Percentiles rank a stretch among this genome's conserved stretches.
phyloP scores from a whole-genome alignment of 768 basidiomycete species.

The Tricholomella constricta region DNA sequence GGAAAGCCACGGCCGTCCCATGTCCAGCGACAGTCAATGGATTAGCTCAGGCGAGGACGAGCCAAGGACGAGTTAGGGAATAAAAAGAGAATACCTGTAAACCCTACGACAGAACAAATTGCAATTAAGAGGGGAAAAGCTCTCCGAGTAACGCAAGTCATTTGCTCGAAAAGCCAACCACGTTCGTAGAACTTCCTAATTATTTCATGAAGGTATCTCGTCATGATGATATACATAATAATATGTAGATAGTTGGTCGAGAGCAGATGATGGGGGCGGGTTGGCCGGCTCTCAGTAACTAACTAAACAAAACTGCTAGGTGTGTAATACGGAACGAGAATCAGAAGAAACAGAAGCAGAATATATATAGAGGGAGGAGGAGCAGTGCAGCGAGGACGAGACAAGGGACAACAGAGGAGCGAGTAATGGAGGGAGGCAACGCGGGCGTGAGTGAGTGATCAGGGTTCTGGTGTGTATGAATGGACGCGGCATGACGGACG shows the following conservation, averaged over 20 bases:
- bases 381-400: slow-evolving; percentile 17
- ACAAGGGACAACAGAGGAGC: slow-evolving; percentile 10
- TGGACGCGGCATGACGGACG: too few relatives aligned
- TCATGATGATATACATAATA: slow-evolving; percentile 31
- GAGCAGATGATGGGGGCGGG: slow-evolving; percentile 1
- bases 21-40: too few relatives aligned
- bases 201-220: slow-evolving; percentile 24
- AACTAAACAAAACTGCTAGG: slow-evolving; percentile 24
- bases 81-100: too few relatives aligned
- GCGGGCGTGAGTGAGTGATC: slow-evolving; percentile 13
- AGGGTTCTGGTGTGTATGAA: slow-evolving; percentile 13
- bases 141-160: too few relatives aligned
- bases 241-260: slow-evolving; percentile 21
- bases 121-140: too few relatives aligned
- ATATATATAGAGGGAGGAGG: slow-evolving; percentile 12
- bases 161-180: too few relatives aligned
- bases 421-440: slow-evolving; percentile 15
- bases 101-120: too few relatives aligned
- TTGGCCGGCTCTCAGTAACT: slow-evolving; percentile 13
- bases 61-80: too few relatives aligned
- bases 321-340: slow-evolving; percentile 18
- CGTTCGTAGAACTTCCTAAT: too few relatives aligned
- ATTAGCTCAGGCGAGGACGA: too few relatives aligned
- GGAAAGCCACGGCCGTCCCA: too few relatives aligned
- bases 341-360: slow-evolving; percentile 11